Percentiles rank a stretch among this genome's conserved stretches.
These are phyloP conservation scores for Pyricularia sp. DNA, from an alignment of 2,329 filamentous ascomycete genomes.

Conservation along the genomic window DNA sequence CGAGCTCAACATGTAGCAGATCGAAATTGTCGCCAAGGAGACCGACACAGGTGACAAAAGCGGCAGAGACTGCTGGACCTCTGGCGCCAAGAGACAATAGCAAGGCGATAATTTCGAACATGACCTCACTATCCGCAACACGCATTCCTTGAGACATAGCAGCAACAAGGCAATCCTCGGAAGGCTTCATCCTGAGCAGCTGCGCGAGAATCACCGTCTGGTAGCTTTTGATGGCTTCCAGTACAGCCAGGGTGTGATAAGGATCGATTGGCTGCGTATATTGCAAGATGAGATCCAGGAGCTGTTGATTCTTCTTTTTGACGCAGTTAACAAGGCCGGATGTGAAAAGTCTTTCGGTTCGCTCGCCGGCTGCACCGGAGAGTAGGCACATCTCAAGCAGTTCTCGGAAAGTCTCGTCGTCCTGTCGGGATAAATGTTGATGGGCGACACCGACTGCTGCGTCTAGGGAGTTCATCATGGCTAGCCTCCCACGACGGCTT, in stretches of 20 bases:
- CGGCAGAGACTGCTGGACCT: slow-evolving; percentile 10
- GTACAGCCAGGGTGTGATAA: slow-evolving; percentile 11
- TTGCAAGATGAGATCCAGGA: slow-evolving; percentile 12
- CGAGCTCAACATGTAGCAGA: slow-evolving; percentile 10
- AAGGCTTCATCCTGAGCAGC: slow-evolving; percentile 12
- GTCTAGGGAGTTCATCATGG: slow-evolving; percentile 13
- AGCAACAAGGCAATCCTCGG: slow-evolving; percentile 10
- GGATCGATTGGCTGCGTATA: slow-evolving; percentile 8
- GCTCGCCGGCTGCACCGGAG: slow-evolving; percentile 11
- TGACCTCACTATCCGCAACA: slow-evolving; percentile 22
- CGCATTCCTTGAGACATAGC: slow-evolving; percentile 31
- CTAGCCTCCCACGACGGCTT: slow-evolving; percentile 4
- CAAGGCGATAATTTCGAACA: slow-evolving; percentile 29
- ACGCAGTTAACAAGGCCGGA: slow-evolving; percentile 13
- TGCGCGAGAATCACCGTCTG: slow-evolving; percentile 10
- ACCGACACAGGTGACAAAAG: slow-evolving; percentile 11
- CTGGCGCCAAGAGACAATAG: slow-evolving; percentile 19
- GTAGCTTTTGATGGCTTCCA: slow-evolving; percentile 12
- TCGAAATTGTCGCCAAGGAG: slow-evolving; percentile 7
- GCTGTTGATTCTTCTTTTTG: slow-evolving; percentile 6
- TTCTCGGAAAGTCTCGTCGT: slow-evolving; percentile 5
- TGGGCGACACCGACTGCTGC: slow-evolving; percentile 10
- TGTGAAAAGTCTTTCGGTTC: slow-evolving; percentile 11
- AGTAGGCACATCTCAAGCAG: slow-evolving; percentile 13
- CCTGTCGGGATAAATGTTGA: slow-evolving; percentile 6